Base-by-base conservation (phyloP, 768 basidiomycete genomes). In the Mrakia blollopis region DNA sequence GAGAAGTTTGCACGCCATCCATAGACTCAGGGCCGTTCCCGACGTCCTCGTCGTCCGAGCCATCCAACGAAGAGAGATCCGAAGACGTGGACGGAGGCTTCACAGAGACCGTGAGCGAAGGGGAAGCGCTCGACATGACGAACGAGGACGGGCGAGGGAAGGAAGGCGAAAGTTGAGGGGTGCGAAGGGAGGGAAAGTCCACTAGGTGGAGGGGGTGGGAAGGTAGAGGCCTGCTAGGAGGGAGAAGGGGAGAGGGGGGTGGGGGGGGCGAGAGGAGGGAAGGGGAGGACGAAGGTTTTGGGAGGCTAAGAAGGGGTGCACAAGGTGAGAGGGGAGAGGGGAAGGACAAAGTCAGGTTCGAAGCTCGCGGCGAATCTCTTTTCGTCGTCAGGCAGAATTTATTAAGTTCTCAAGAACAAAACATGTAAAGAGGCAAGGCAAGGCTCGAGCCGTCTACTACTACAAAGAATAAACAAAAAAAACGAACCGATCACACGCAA, bases 11-110 rank as follows among this genome's bases (percentile, higher is more conserved):
- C 32, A 32, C 35, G 5, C 62, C 62, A 21, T 63, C 62, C 62
- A 68, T 68, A 7, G 63, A 35, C 30, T 23, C 21, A 9, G 9
- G 35, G 13, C 39, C 37, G 9, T 39, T 13, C 37, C 11, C 10
- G 37, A 8, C 65, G 3, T 39, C 39, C 50, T 72, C 72, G 16
- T 60, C 72, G 16, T 72, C 72, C 11, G 52, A 57, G 6, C 72
- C 72, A 35, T 72, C 72, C n/a, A 72, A n/a, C n/a, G 72, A 72
- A 23, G 72, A 72, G 14, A 72, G 72, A 35, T 72, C 72, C 13
- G 72, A 72, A 2, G 54, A 57, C n/a, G 52, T 61, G 9, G 72
- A 72, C 13, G 72, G 72, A 21, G 72, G 72, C 13, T 68, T 68
- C 21, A 68, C 65, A 9, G 65, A 68, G 65, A 68, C 37, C 14